phyloP scores from a whole-genome alignment of 73 alveolate genomes.

The Breviolum minutum region DNA sequence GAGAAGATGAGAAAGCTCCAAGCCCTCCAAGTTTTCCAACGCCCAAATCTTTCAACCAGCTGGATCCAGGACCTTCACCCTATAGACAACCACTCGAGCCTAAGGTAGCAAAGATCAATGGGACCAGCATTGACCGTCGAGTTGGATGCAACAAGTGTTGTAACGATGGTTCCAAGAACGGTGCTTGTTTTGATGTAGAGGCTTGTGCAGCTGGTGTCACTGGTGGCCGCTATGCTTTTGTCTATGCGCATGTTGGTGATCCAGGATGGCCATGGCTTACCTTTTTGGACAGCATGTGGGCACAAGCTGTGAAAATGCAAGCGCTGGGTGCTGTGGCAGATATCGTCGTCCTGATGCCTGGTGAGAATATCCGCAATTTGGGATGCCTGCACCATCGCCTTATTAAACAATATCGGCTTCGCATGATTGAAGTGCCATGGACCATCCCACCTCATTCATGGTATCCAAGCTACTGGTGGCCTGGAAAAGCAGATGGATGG shows the following conservation, averaged over 20 bases:
- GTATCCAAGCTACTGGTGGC: constrained; percentile 92
- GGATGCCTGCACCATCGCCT: constrained; percentile 64
- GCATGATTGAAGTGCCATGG: constrained; percentile 71
- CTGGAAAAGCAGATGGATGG: constrained; percentile 87
- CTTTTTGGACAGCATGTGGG: constrained; percentile 66
- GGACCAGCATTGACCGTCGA: not conserved
- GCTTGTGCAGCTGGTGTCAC: constrained; percentile 64
- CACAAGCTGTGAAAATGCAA: constrained; percentile 12
- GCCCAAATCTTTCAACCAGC: not conserved
- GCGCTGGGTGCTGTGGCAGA: constrained; percentile 27
- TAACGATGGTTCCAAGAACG: constrained; percentile 56
- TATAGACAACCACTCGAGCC: constrained; percentile 22
- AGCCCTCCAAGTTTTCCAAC: not conserved
- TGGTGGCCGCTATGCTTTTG: constrained; percentile 69
- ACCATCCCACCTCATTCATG: constrained; percentile 68
- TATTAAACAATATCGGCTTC: constrained; percentile 27
- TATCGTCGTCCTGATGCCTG: constrained; percentile 75
- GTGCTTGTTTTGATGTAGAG: constrained; percentile 77
- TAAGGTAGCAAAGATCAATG: not conserved
- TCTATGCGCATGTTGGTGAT: constrained; percentile 65
- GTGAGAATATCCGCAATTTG: not conserved
- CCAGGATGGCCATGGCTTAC: constrained; percentile 94
- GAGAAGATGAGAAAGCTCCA: not conserved
- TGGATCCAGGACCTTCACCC: not conserved
- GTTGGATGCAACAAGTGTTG: constrained; percentile 72